These are phyloP conservation scores for Nepenthes mirabilis DNA, from an alignment of 148 eudicot species.

Conservation along the genomic window DNA sequence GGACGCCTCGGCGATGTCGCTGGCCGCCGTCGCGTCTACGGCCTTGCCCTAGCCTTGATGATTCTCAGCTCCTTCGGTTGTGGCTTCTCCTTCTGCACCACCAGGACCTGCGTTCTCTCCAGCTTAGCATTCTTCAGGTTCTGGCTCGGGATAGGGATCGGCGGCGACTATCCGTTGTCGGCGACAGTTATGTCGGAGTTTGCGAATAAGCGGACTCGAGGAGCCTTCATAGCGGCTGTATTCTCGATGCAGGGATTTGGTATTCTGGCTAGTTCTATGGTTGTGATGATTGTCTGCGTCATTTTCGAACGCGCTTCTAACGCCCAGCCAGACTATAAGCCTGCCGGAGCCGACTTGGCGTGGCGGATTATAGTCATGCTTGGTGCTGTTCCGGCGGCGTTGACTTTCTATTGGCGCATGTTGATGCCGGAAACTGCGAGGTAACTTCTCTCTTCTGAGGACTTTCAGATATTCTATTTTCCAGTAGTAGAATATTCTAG, in stretches of 20 bases:
- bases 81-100: conserved; percentile 34
- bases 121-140: conserved; percentile 40
- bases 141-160: conserved; percentile 40
- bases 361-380: conserved; percentile 58
- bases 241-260: conserved; percentile 71
- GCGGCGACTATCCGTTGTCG: conserved; percentile 56
- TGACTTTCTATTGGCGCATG: conserved; percentile 66
- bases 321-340: not conserved
- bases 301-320: conserved; percentile 15
- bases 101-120: conserved; percentile 17
- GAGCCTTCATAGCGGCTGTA: conserved; percentile 50
- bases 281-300: conserved; percentile 33
- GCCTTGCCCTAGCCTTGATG: conserved; percentile 32
- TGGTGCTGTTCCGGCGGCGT: conserved; percentile 48
- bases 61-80: conserved; percentile 41
- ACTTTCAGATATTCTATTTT: not conserved
- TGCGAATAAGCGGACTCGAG: conserved; percentile 46
- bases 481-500: not conserved
- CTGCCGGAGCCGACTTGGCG: conserved; percentile 28
- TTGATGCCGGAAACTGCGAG: conserved; percentile 67
- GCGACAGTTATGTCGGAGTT: conserved; percentile 70
- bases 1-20: conserved; percentile 40
- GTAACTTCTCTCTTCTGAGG: conserved; percentile 6
- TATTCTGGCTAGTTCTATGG: conserved; percentile 31
- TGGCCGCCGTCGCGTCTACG: conserved; percentile 39